Evolutionary conservation across 352 stramenopile genomes (phyloP).

Genomic region (Plasmopara viticola): DNA sequence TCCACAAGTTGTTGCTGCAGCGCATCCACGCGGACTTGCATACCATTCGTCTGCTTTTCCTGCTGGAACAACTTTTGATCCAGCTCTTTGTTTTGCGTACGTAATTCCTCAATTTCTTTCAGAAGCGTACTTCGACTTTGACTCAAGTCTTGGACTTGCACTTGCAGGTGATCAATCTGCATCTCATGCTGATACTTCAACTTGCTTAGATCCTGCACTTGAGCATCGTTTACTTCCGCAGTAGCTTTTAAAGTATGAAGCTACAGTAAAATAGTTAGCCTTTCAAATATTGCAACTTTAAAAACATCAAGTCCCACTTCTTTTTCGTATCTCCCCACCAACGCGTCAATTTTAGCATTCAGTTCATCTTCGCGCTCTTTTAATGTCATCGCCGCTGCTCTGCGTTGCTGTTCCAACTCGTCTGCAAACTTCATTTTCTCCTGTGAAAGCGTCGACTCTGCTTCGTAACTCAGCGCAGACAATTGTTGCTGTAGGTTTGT

Average conservation of each 20-base stretch:
- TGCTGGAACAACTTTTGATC: constrained; percentile 75
- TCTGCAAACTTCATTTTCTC: constrained; percentile 69
- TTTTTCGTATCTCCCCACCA: constrained; percentile 53
- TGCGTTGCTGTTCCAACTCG: constrained; percentile 50
- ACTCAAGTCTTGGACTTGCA: constrained; percentile 52
- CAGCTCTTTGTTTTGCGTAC: constrained; percentile 71
- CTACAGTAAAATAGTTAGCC: constrained; percentile 19
- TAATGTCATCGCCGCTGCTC: constrained; percentile 33
- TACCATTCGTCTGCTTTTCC: constrained; percentile 76
- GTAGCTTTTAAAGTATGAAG: constrained; percentile 36
- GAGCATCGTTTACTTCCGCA: constrained; percentile 41
- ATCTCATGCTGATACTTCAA: constrained; percentile 76
- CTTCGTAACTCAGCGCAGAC: constrained; percentile 42
- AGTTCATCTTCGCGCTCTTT: constrained; percentile 63
- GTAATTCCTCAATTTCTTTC: constrained; percentile 49
- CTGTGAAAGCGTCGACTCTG: constrained; percentile 47
- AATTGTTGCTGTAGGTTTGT: constrained; percentile 44
- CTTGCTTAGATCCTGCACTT: constrained; percentile 56
- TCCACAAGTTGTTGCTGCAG: constrained; percentile 73
- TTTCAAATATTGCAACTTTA: not conserved
- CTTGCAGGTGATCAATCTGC: constrained; percentile 62
- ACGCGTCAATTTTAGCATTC: constrained; percentile 54
- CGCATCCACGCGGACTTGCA: constrained; percentile 60
- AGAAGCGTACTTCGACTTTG: constrained; percentile 34
- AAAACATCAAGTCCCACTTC: constrained; percentile 32